Evolutionary conservation across 352 stramenopile species (phyloP), one percentile per base, ranked within the genome.

Genomic region (Pilasporangium apinafurcum): DNA sequence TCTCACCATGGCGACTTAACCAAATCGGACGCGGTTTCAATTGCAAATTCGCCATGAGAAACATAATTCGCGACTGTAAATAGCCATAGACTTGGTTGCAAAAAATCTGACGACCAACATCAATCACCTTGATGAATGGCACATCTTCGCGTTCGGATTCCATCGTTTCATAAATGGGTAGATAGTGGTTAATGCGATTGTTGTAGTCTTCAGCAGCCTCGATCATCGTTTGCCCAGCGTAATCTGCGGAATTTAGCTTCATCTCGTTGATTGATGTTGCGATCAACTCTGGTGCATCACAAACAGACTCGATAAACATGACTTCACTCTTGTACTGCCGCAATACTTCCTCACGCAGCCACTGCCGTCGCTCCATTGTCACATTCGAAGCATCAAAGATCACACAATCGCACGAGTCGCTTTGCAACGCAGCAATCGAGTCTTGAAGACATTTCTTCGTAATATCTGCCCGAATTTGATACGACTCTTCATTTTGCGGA

Each of bases 1-100:
- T 98, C 74, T 99, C 93, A 28, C 96, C 96, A 62, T 98, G 95
- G 33, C 96, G 88, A 41, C 90, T 97, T 31, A 99, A 78, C 75
- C 96, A 98, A 60, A 98, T 98, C 8, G 90, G 92, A 12, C 95
- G 83, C 36, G 92, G 89, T 18, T 94, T 76, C 16, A 96, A 84
- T 49, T 98, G 92, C 32, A 99, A 59, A 49, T 98, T 98, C 50
- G 93, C 95, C 57, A 98, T 87, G 57, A 98, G 91, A 53, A 97
- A 96, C 58, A 98, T 93, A 50, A 98, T 92, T 14, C 77, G 75
- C 44, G 76, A 89, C 69, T 89, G 76, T 33, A 92, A 53, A 58
- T 92, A 90, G 27, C 80, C 80, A 48, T 90, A 85, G 53, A 92
- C 74, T 51, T 89, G 75, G 58, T 90, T 90, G 52, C 68, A 85